These are phyloP conservation scores for Epichloe typhina DNA, from an alignment of 2,329 filamentous ascomycete species.

Conservation along the genomic window DNA sequence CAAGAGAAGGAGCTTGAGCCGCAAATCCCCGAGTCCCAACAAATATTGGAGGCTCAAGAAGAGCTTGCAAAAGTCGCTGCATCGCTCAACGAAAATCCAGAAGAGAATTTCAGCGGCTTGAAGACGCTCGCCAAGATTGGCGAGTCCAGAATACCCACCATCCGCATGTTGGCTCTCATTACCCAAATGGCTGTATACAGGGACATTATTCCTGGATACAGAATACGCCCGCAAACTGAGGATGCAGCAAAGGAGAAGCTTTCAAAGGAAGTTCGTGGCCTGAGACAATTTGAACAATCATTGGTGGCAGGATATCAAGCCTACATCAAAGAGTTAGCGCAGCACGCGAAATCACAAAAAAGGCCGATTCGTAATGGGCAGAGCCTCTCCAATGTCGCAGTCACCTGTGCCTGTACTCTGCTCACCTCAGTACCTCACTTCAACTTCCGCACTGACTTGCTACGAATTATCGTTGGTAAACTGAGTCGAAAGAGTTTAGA, in stretches of 20 bases:
- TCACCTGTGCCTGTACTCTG: constrained; percentile 74
- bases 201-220: constrained; percentile 90
- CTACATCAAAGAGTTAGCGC: constrained; percentile 66
- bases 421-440: constrained; percentile 82
- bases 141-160: constrained; percentile 52
- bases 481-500: constrained; percentile 62
- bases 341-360: constrained; percentile 46
- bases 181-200: constrained; percentile 88
- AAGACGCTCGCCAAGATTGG: constrained; percentile 65
- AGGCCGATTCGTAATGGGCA: constrained; percentile 25
- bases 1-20: constrained; percentile 34
- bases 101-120: constrained; percentile 73
- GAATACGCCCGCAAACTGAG: constrained; percentile 72
- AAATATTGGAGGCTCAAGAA: constrained; percentile 80
- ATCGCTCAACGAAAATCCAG: constrained; percentile 79
- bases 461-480: constrained; percentile 78
- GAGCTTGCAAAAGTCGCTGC: constrained; percentile 75
- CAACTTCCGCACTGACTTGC: constrained; percentile 81
- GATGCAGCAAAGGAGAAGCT: constrained; percentile 66
- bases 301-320: constrained; percentile 73
- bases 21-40: constrained; percentile 59
- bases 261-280: constrained; percentile 77
- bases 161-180: constrained; percentile 75
- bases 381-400: constrained; percentile 58
- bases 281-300: constrained; percentile 77